Evolutionary conservation across 2,329 filamentous ascomycete genomes (phyloP), one percentile per base, ranked within the genome.

Genomic region (Phialemonium atrogriseum): DNA sequence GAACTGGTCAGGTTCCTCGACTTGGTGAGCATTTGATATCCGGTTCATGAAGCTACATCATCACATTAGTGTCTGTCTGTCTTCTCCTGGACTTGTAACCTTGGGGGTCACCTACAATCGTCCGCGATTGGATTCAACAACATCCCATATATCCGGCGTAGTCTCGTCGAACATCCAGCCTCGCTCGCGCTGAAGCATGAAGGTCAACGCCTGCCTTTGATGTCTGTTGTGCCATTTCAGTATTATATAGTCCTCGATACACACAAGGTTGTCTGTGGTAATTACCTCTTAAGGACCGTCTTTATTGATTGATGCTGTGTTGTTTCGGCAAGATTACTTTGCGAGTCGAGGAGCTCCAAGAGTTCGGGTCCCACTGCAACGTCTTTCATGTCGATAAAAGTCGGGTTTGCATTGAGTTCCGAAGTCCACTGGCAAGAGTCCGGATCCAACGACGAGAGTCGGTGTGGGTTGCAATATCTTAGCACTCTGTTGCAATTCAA

Each of bases 131-230:
- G 14, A 43, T 4, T 52, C 41, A 3, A 36, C 25, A 5, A 38
- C 33, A 17, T 50, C 47, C 60, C 61, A 64, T 1, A 63, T 28
- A 24, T 60, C 59, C 3, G 39, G 35, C 4, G 35, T 24, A 0
- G 24, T 21, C 1, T 39, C 36, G 11, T 51, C 31, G 11, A 56
- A 51, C 0, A 34, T 37, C 59, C 60, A 61, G 0, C 58, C 59
- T 0, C 30, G 32, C 29, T 66, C 62, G 11, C 60, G 45, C 2
- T 40, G 43, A 0, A 53, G 31, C 59, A 66, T 59, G 29, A 66
- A 66, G 0, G 55, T 57, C 2, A 67, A 41, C 1, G 61, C 62
- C 29, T 63, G 56, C 23, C 55, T 58, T 25, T 66, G 63, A 30
- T 66, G 60, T 5, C 61, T 64, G 14, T 5, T 0, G 7, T 5